phyloP scores from a whole-genome alignment of 257 asterid species.

The Verbascum thapsus region DNA sequence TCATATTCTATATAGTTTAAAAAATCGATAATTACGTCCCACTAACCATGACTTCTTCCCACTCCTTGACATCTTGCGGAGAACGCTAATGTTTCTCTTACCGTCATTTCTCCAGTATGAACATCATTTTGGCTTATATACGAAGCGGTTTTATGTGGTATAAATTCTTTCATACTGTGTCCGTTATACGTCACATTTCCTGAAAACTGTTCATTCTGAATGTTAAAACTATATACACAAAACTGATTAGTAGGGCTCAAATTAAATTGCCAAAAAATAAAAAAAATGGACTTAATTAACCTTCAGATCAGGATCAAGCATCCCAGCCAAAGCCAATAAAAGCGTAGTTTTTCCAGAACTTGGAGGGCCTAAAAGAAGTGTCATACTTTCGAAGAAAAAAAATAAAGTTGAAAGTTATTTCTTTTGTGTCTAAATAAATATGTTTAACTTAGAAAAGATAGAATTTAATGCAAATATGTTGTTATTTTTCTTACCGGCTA shows the following conservation, averaged over 20 bases:
- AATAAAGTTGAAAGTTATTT: not conserved
- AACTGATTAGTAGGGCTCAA: too few species aligned
- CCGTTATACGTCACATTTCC: constrained; percentile 55
- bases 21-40: too few species aligned
- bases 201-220: constrained; percentile 37
- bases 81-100: constrained; percentile 54
- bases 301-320: constrained; percentile 44
- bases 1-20: too few species aligned
- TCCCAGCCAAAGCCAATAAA: constrained; percentile 55
- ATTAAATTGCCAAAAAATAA: not conserved
- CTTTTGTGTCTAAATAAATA: not conserved
- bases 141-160: constrained; percentile 47
- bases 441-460: not conserved
- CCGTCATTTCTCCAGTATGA: constrained; percentile 56
- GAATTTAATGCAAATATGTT: not conserved
- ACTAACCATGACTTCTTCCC: constrained; percentile 49
- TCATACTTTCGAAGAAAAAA: constrained; percentile 41
- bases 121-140: constrained; percentile 58
- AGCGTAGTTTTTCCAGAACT: constrained; percentile 55
- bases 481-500: constrained; percentile 36
- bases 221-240: too few species aligned
- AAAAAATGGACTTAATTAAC: constrained; percentile 24
- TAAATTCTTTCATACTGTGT: constrained; percentile 47
- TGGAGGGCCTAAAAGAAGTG: constrained; percentile 62
- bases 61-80: constrained; percentile 61